These are phyloP conservation scores for Colletotrichum cereale DNA, from an alignment of 2,329 filamentous ascomycete genomes.

Conservation along the genomic window DNA sequence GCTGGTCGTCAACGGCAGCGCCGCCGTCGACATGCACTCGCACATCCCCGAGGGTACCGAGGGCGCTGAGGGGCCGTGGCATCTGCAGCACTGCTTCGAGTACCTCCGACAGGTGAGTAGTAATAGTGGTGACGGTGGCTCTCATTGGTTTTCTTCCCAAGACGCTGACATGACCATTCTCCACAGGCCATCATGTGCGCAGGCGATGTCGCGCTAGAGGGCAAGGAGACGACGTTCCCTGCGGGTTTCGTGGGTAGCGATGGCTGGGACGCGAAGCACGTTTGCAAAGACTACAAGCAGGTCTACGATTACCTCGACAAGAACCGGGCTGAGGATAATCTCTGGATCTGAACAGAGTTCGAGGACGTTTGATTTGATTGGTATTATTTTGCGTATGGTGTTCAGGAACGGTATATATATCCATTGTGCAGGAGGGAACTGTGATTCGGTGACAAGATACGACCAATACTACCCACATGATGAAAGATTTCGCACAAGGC, in stretches of 20 bases:
- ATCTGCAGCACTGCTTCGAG: conserved; percentile 56
- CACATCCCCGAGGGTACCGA: conserved; percentile 44
- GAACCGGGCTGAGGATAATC: conserved; percentile 50
- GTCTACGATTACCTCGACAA: conserved; percentile 51
- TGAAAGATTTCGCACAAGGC: background rate
- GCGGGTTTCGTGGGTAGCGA: conserved; percentile 53
- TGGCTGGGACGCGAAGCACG: conserved; percentile 58
- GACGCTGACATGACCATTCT: background rate
- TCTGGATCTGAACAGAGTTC: conserved; percentile 50
- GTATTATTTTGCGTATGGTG: background rate
- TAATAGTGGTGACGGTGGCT: background rate
- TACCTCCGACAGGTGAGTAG: conserved; percentile 45
- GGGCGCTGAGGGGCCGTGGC: conserved; percentile 45
- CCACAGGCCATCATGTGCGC: conserved; percentile 50
- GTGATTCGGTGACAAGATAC: background rate
- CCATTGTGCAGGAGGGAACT: background rate
- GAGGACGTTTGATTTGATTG: conserved; percentile 23
- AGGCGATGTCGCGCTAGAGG: conserved; percentile 51
- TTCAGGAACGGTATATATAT: conserved; percentile 1
- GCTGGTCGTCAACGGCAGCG: conserved; percentile 35
- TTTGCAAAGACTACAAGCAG: conserved; percentile 55
- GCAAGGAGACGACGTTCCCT: conserved; percentile 55
- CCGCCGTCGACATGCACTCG: conserved; percentile 38
- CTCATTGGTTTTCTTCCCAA: background rate
- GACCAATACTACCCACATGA: background rate